Conservation (phyloP, 106 monocot species). For the Iris macrosiphon region DNA sequence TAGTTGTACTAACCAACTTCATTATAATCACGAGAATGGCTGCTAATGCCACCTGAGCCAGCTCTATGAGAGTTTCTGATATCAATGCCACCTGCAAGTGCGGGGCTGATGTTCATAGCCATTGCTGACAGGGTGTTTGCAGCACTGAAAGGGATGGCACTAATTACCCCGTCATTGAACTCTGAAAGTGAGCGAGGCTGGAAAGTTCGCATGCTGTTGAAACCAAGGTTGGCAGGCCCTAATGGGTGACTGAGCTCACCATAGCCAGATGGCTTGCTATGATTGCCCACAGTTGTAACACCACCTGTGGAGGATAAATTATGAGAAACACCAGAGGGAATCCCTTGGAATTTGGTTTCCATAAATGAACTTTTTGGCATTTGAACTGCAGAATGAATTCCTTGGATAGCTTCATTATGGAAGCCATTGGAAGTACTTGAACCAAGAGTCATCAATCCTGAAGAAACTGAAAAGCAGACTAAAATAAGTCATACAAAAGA, state of each 20-base stretch:
- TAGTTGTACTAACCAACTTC: slow-evolving; percentile 18
- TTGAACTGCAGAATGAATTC: slow-evolving; percentile 19
- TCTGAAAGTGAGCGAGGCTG: slow-evolving; percentile 75
- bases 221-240: slow-evolving; percentile 50
- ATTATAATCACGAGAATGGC: slow-evolving; percentile 41
- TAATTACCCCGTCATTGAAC: slow-evolving; percentile 29
- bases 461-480: slow-evolving; percentile 10
- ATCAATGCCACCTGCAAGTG: slow-evolving; percentile 33
- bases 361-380: slow-evolving; percentile 27
- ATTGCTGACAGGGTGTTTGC: slow-evolving; percentile 34
- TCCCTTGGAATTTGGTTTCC: slow-evolving; percentile 22
- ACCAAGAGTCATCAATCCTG: slow-evolving; percentile 27
- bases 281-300: slow-evolving; percentile 22
- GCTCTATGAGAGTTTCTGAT: slow-evolving; percentile 27
- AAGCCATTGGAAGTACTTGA: slow-evolving; percentile 20
- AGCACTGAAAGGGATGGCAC: slow-evolving; percentile 38
- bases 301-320: slow-evolving; percentile 34
- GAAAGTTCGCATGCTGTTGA: slow-evolving; percentile 28
- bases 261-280: slow-evolving; percentile 21
- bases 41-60: slow-evolving; percentile 28
- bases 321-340: slow-evolving; percentile 32
- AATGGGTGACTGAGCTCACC: slow-evolving; percentile 48
- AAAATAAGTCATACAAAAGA: neutral
- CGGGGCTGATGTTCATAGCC: slow-evolving; percentile 36
- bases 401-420: slow-evolving; percentile 40